These are phyloP conservation scores for Truncatella angustata DNA, from an alignment of 2,329 filamentous ascomycete genomes.

Conservation along the genomic window DNA sequence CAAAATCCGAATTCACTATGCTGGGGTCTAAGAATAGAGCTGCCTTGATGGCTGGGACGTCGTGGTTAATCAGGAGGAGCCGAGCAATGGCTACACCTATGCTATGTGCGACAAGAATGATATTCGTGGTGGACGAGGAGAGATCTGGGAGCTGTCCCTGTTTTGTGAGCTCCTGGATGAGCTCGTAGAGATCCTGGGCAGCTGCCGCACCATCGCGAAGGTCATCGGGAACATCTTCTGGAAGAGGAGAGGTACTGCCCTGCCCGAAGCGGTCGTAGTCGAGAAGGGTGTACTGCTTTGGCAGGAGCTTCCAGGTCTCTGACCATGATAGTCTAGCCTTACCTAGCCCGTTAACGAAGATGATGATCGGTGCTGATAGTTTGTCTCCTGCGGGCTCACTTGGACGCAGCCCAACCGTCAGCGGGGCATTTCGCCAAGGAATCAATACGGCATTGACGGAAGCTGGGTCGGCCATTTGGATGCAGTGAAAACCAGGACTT, in stretches of 20 bases:
- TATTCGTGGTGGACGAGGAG: background rate
- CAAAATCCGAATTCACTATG: constrained; percentile 5
- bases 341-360: constrained; percentile 6
- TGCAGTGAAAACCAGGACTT: too few relatives aligned
- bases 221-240: background rate
- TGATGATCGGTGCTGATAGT: background rate
- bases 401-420: background rate
- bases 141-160: background rate
- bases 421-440: constrained; percentile 1
- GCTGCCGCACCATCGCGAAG: background rate
- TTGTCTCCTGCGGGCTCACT: background rate
- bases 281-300: background rate
- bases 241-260: background rate
- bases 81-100: background rate
- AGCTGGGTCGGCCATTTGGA: too few relatives aligned
- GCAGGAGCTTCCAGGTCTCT: background rate
- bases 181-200: constrained; percentile 2
- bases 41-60: background rate
- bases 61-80: background rate
- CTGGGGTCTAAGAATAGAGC: constrained; percentile 2
- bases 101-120: constrained; percentile 1
- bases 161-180: background rate
- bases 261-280: constrained; percentile 7
- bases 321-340: background rate
- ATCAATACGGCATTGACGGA: background rate